Evolutionary conservation across 345 rosid species (phyloP), one percentile per base, ranked within the genome.

Genomic region (Eucalyptus cloeziana): DNA sequence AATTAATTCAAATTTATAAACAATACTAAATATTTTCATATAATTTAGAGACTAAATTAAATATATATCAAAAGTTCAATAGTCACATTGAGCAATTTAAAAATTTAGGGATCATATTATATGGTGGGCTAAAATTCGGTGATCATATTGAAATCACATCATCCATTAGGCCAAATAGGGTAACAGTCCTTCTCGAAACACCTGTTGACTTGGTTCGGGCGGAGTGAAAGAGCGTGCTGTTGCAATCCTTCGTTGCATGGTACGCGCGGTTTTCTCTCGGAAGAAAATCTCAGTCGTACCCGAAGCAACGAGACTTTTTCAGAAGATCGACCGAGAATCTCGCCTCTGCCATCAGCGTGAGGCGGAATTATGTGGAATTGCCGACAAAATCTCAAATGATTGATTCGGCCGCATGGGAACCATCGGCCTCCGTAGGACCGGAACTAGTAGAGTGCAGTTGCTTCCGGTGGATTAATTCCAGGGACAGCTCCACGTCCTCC

Each of bases 71-170:
- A 60, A 60, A 27, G 1, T 60, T 0, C 1, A 60, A 30, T 12
- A 30, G 13, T 2, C 0, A 62, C 3, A 62, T 27, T 27, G 2
- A 27, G 0, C 0, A 27, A 27, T 27, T 62, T 62, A 62, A 27
- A 62, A 62, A 13, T 62, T 60, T 3, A 30, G 0, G 1, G 4
- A 27, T 3, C 1, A 30, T 13, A 62, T 30, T 30, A 1, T 3
- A 30, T 0, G 5, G 0, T 27, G 7, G 7, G 1, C 2, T 60
- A 60, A 60, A 60, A 27, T 60, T 60, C 30, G 0, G 1, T 12
- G 0, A 27, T 6, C 8, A 13, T 3, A 27, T 11, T 27, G 0
- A 60, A 5, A 27, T 12, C 31, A 60, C 8, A 6, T 24, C 13
- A 56, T 56, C 22, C 27, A 0, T 56, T 24, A 56, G 5, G 62